Evolutionary conservation across 1,284 basidiomycete species (phyloP), one percentile per base, ranked within the genome.

Genomic region (Ustilago cynodontis): DNA sequence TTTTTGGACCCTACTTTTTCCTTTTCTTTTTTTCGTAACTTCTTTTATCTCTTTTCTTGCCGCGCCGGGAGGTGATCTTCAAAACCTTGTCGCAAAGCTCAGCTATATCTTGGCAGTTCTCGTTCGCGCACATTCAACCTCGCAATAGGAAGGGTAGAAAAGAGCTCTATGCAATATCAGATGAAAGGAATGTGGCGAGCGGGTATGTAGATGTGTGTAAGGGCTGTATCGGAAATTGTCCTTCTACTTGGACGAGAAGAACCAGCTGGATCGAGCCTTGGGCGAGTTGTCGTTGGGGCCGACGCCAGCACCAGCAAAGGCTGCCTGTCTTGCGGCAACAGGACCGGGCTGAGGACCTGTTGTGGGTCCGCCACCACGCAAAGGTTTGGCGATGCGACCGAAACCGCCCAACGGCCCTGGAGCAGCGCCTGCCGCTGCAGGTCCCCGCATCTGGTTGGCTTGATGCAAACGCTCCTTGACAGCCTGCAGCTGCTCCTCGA

Each of bases 371-470:
- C 94, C 95, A 20, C 95, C 95, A 77, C 96, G 90, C 71, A 99
- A 88, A 14, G 96, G 96, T 88, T 98, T 98, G 59, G 96, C 96
- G 78, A 99, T 98, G 51, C 96, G 90, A 52, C 94, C 94, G 88
- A 95, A 95, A 86, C 88, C 70, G n/a, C 60, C 92, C 81, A 95
- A 88, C 64, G 92, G 89, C 13, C 91, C 91, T 26, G 67, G 37
- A 3, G 63, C 62, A 10, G 43, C 56, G 20, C 43, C 53, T 47
- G 63, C 62, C n/a, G 52, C 86, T 22, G 51, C 65, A 2, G 68
- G 58, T 11, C 60, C 73, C 18, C 91, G 86, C 88, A 94, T 94
- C 93, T 87, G 94, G 52, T 70, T 91, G 67, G 94, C 93, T 86
- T 95, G 93, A 86, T 95, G 93, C 60, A 98, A 89, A 66, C 94